Evolutionary conservation across 176 grass and related monocot genomes (phyloP).

Genomic region (Microstegium vimineum): DNA sequence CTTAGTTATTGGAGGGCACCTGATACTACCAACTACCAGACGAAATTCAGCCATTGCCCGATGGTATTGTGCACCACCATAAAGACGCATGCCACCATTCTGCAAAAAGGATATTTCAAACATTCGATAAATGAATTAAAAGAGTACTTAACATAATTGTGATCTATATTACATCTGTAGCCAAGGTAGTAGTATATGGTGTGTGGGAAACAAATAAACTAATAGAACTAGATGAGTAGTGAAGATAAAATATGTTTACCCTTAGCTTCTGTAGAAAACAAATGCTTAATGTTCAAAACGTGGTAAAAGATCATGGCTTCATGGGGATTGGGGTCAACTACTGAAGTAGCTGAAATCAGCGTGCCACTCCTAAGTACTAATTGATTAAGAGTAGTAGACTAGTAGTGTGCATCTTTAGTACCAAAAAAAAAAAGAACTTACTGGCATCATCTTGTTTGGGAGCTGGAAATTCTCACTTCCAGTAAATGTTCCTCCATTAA

Average conservation of each 20-base stretch:
- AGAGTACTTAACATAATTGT: neutral
- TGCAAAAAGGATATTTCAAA: constrained; percentile 26
- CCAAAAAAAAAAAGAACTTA: constrained; percentile 38
- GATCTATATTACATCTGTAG: neutral
- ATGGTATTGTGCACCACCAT: constrained; percentile 95
- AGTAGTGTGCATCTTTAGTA: neutral
- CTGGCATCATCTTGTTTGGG: constrained; percentile 96
- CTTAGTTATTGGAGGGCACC: constrained; percentile 84
- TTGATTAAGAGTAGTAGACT: neutral
- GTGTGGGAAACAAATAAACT: neutral
- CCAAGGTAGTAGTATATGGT: constrained; percentile 1
- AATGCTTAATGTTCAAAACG: neutral
- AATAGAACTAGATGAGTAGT: neutral
- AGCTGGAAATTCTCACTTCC: constrained; percentile 83
- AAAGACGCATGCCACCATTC: constrained; percentile 97
- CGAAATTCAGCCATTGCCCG: constrained; percentile 97
- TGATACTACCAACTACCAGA: constrained; percentile 77
- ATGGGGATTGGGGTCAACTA: neutral
- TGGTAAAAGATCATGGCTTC: neutral
- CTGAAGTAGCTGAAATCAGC: neutral
- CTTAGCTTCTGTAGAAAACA: neutral
- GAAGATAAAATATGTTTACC: neutral
- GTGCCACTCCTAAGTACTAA: neutral
- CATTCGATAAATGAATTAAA: neutral
- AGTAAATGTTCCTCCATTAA: constrained; percentile 72